Percentiles rank a stretch among this genome's conserved stretches.
Evolutionary conservation across 202 grass and related monocot genomes (phyloP).

Genomic region (Zizania palustris): DNA sequence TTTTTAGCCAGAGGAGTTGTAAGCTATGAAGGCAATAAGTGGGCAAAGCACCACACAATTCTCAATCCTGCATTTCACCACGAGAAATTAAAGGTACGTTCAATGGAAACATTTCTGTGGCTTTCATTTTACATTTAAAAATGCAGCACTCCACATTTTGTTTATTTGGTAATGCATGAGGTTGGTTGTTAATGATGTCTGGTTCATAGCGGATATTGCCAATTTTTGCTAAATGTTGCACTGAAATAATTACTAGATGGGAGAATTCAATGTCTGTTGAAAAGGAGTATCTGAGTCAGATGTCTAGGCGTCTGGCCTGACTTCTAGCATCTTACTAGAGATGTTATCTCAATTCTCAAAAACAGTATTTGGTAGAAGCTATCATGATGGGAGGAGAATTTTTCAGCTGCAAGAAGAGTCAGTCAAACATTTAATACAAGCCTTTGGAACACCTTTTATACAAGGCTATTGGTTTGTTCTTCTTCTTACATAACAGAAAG

Average conservation of each 20-base stretch:
- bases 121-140: too few relatives aligned
- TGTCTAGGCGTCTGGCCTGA: too few relatives aligned
- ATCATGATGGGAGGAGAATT: conserved; percentile 63
- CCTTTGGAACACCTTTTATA: conserved; percentile 43
- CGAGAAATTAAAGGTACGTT: too few relatives aligned
- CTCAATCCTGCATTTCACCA: too few relatives aligned
- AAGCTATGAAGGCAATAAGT: too few relatives aligned
- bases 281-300: conserved; percentile 59
- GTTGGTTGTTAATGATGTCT: too few relatives aligned
- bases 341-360: conserved; percentile 86
- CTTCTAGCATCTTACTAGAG: conserved; percentile 68
- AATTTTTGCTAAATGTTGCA: conserved; percentile 61
- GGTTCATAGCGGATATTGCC: conserved; percentile 82
- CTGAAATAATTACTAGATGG: conserved; percentile 63
- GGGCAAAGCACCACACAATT: too few relatives aligned
- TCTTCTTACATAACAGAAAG: not conserved
- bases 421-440: too few relatives aligned
- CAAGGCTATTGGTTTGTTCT: conserved; percentile 59
- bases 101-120: too few relatives aligned
- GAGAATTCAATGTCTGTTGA: conserved; percentile 43
- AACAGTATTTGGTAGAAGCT: conserved; percentile 79
- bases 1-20: too few relatives aligned
- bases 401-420: conserved; percentile 67
- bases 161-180: too few relatives aligned
- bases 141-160: too few relatives aligned